phyloP scores from a whole-genome alignment of 495 filamentous ascomycete genomes.

The Tuber calosporum region DNA sequence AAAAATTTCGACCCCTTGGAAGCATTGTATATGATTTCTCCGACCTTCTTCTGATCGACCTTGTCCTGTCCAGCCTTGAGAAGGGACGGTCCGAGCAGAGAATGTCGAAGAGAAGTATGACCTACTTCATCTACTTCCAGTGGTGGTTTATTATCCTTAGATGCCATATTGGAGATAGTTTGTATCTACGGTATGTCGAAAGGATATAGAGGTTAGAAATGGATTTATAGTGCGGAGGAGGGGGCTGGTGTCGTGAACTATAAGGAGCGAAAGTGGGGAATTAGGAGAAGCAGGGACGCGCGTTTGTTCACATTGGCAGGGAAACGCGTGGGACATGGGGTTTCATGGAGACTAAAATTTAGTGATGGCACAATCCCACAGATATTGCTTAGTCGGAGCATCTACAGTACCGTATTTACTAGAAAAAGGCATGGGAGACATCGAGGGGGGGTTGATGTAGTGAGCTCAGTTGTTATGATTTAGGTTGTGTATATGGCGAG shows the following conservation, averaged over 20 bases:
- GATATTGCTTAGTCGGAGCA: too few species aligned
- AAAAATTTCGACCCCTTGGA: slow-evolving; percentile 97
- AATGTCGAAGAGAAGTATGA: slow-evolving; percentile 43
- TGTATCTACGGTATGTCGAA: neutral
- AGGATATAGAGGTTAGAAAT: neutral
- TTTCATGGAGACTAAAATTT: neutral
- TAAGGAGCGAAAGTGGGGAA: neutral
- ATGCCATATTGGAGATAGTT: slow-evolving; percentile 10
- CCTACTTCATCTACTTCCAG: neutral
- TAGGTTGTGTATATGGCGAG: too few species aligned
- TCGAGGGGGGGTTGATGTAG: too few species aligned
- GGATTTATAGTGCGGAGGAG: neutral
- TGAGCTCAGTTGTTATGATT: too few species aligned
- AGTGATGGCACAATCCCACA: neutral
- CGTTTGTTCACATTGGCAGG: neutral
- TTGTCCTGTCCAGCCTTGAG: slow-evolving; percentile 90
- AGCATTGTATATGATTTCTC: slow-evolving; percentile 93
- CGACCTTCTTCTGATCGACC: slow-evolving; percentile 91
- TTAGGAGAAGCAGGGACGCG: neutral
- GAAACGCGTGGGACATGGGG: neutral
- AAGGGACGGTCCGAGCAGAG: slow-evolving; percentile 81
- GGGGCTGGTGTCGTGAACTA: neutral
- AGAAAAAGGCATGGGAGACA: too few species aligned
- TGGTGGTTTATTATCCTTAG: slow-evolving; percentile 2
- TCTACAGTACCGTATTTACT: too few species aligned